These are phyloP conservation scores for Botrytis deweyae DNA, from an alignment of 2,329 filamentous ascomycete genomes.

Conservation along the genomic window DNA sequence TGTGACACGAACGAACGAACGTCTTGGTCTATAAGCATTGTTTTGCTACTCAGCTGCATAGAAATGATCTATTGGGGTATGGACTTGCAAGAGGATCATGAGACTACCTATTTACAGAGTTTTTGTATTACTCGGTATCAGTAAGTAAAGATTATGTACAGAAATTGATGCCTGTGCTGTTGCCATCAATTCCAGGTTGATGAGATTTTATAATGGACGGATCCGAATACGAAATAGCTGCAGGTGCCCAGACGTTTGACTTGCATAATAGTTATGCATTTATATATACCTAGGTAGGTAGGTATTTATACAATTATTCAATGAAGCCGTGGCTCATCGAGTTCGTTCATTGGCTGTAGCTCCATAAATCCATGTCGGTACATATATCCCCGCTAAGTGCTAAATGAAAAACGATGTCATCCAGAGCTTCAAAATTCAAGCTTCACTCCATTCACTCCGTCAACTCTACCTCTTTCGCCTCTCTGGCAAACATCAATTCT, in stretches of 20 bases:
- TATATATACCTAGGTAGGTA: too few species aligned
- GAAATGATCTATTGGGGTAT: neutral
- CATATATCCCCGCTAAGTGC: neutral
- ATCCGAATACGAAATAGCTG: neutral
- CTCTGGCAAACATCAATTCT: neutral
- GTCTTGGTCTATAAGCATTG: neutral
- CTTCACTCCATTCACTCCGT: neutral
- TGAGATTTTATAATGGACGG: neutral
- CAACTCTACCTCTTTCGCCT: neutral
- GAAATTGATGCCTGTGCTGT: neutral
- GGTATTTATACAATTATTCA: neutral
- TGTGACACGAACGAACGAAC: neutral
- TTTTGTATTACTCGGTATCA: neutral
- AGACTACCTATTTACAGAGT: neutral
- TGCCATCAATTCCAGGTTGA: neutral
- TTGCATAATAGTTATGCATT: neutral
- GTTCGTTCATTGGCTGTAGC: neutral
- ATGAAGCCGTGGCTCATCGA: neutral
- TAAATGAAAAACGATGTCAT: slow-evolving; percentile 1
- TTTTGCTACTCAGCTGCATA: neutral
- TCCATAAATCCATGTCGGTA: neutral
- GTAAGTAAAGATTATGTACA: neutral
- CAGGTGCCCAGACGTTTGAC: neutral
- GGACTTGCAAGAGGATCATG: neutral
- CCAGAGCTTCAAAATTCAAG: neutral